phyloP scores from a whole-genome alignment of 2,329 filamentous ascomycete genomes.

The Ophiosphaerella korrae region DNA sequence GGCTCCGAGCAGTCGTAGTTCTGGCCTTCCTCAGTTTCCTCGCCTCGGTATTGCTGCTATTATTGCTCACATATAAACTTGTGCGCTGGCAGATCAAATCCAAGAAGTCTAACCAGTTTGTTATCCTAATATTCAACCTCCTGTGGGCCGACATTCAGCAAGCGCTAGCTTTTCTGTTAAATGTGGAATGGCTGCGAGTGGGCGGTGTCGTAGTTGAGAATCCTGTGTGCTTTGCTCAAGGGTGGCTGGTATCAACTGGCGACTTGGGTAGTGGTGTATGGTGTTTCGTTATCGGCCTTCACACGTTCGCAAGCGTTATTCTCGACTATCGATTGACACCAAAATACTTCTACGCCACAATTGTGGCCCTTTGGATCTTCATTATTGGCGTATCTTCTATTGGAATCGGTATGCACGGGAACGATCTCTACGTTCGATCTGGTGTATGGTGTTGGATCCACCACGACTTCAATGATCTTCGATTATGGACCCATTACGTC shows the following conservation, averaged over 20 bases:
- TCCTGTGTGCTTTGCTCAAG: constrained; percentile 65
- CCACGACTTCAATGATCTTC: constrained; percentile 57
- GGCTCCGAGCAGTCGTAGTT: constrained; percentile 53
- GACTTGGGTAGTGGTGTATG: constrained; percentile 71
- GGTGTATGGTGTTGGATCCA: constrained; percentile 73
- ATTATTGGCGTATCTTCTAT: constrained; percentile 63
- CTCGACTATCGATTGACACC: constrained; percentile 59
- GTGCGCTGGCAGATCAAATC: constrained; percentile 46
- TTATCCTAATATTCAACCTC: constrained; percentile 72
- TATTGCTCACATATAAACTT: constrained; percentile 55
- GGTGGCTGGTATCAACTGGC: constrained; percentile 71
- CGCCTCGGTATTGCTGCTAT: constrained; percentile 50
- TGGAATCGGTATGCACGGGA: constrained; percentile 52
- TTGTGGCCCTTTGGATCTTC: constrained; percentile 63
- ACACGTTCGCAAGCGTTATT: constrained; percentile 69
- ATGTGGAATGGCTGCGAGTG: constrained; percentile 61
- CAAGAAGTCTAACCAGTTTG: constrained; percentile 64
- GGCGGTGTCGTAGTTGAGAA: constrained; percentile 62
- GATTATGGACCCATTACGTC: constrained; percentile 67
- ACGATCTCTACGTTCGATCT: constrained; percentile 65
- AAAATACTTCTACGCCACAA: constrained; percentile 55
- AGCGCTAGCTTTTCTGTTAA: constrained; percentile 67
- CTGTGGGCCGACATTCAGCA: constrained; percentile 72
- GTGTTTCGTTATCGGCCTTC: constrained; percentile 67
- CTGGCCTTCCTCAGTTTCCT: constrained; percentile 56